Evolutionary conservation across 2,329 filamentous ascomycete genomes (phyloP), one percentile per base, ranked within the genome.

Genomic region (Aureobasidium sp.): DNA sequence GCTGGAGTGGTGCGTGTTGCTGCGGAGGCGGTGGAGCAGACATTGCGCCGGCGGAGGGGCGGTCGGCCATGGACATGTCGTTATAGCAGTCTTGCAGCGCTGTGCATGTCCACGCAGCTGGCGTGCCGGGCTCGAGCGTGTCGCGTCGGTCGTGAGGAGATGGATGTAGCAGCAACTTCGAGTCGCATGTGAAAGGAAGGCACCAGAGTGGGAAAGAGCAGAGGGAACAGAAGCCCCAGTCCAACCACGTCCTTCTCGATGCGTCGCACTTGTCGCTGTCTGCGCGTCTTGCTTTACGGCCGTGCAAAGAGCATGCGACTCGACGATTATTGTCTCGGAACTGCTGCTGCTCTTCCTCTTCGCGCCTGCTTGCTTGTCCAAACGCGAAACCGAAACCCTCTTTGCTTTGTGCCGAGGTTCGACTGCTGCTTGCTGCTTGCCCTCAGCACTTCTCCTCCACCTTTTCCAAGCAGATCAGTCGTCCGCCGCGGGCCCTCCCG

Each of bases 1-100:
- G 53, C 44, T 52, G 42, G 17, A 2, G 29, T 34, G 36, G 41
- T 53, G 45, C 22, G 25, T 42, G 63, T 37, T 48, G 53, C 49
- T 15, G 61, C 31, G 52, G 56, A 61, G 63, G 52, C 22, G 62
- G 63, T 49, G 60, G 55, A 45, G 63, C 63, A 49, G 63, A 56
- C 63, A 64, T 64, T 41, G 63, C 59, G 62, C 59, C 63, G 56
- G 62, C 61, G 42, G 62, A 45, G 9, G 37, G 48, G 37, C 52
- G 63, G 61, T 64, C 63, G 61, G 59, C 63, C 63, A 64, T 64
- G 48, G 36, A 22, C 25, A 11, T 31, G 4, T 45, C 31, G 45
- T 51, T 45, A 51, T 60, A 45, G 3, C 45, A 31, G 27, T 25
- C 22, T 25, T 17, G 2, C n/a, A 17, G 15, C 57, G 17, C 44